A percentile compares a stretch with the other conserved stretches of the same genome.
Conservation (phyloP, 257 asterid genomes). For the Nicotiana knightiana region DNA sequence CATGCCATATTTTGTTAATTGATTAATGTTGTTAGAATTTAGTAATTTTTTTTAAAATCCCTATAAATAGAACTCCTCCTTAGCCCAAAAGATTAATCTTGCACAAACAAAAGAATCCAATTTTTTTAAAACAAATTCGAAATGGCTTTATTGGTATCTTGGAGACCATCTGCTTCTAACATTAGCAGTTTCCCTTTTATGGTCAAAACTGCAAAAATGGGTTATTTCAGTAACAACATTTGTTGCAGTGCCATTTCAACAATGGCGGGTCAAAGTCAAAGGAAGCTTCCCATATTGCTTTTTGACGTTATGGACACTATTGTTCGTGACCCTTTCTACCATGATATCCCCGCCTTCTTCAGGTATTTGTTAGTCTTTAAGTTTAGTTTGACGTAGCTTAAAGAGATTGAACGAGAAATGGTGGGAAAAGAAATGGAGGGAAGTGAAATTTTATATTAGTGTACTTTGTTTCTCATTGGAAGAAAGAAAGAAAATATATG, state of each 20-base stretch:
- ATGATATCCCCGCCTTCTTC: conserved; percentile 73
- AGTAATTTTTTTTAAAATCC: too few relatives aligned
- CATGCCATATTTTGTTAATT: too few relatives aligned
- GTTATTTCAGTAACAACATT: conserved; percentile 9
- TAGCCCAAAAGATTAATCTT: too few relatives aligned
- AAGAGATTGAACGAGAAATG: too few relatives aligned
- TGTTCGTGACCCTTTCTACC: conserved; percentile 88
- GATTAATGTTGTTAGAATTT: too few relatives aligned
- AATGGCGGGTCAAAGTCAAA: conserved; percentile 12
- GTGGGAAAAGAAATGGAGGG: too few relatives aligned
- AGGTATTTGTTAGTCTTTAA: conserved; percentile 33
- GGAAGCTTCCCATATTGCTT: conserved; percentile 69
- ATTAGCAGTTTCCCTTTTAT: neutral
- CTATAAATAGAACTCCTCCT: too few relatives aligned
- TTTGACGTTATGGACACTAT: conserved; percentile 91
- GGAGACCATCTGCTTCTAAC: neutral
- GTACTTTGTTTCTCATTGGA: too few relatives aligned
- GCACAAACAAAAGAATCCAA: neutral
- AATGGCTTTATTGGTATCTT: conserved; percentile 4
- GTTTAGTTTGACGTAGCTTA: too few relatives aligned
- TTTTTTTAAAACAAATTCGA: neutral
- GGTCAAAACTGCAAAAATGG: conserved; percentile 13
- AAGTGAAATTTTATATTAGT: too few relatives aligned
- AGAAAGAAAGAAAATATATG: too few relatives aligned
- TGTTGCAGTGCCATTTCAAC: conserved; percentile 6